phyloP scores from a whole-genome alignment of 164 flowering plant species.

The Dillenia suffruticosa region DNA sequence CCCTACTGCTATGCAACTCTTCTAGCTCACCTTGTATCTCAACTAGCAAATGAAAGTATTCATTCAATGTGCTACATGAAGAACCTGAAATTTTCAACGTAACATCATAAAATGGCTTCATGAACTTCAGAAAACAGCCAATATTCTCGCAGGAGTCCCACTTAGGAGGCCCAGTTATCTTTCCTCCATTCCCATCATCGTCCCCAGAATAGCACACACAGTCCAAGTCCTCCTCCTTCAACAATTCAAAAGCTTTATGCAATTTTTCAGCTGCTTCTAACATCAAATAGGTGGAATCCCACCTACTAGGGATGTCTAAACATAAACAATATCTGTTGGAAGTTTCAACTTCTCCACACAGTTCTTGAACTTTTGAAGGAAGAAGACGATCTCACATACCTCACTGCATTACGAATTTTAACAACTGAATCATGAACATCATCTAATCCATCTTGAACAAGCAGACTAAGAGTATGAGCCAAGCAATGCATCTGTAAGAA shows the following conservation, averaged over 20 bases:
- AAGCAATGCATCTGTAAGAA: neutral
- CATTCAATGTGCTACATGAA: neutral
- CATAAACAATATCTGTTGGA: neutral
- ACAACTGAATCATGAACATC: neutral
- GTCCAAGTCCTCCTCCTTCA: neutral
- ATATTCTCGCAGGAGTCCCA: neutral
- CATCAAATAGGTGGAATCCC: slow-evolving; percentile 6
- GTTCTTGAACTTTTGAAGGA: neutral
- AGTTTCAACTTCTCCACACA: slow-evolving; percentile 2
- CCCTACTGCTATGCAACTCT: neutral
- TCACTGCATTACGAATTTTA: neutral
- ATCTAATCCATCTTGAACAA: neutral
- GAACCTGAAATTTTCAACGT: neutral
- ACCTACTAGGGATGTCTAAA: neutral
- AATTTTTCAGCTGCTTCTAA: neutral
- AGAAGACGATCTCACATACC: neutral
- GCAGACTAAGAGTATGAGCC: neutral
- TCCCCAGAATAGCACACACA: neutral
- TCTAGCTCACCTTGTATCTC: neutral
- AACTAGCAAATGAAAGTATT: neutral
- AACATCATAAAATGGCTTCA: neutral
- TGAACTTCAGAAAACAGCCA: neutral
- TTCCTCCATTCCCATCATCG: neutral
- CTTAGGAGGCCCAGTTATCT: neutral
- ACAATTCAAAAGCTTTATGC: neutral